Evolutionary conservation across 176 grass and related monocot genomes (phyloP), one percentile per base, ranked within the genome.

Genomic region (Bromus sterilis): DNA sequence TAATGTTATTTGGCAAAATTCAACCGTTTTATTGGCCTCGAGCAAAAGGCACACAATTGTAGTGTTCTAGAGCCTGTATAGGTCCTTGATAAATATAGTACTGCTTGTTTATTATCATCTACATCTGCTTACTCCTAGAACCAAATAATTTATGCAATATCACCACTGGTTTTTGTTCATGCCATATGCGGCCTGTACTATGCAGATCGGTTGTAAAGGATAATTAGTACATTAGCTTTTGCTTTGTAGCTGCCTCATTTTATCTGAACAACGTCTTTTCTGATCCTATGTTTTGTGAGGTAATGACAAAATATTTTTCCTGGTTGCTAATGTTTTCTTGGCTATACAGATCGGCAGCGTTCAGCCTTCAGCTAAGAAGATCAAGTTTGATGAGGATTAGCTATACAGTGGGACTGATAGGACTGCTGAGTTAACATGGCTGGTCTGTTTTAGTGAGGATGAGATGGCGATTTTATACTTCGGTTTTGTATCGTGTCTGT

Each of bases 341-440:
- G 29, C 44, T 66, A 15, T 34, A 24, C 85, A 91, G 89, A 26
- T 87, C 0, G 85, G 89, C 64, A 59, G 24, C 49, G 58, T 91
- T 84, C 85, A 87, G 5, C 81, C 77, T 39, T 49, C 78, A 40
- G 62, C 89, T 14, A 87, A 91, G 72, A 91, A 70, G 58, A 87
- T 91, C 64, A 91, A 91, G 72, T 91, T 91, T 40, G 81, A 80
- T 30, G 81, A 87, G 71, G 77, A 81, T 55, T 87, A 87, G 56
- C 41, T 82, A 48, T 25, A 31, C 16, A 6, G 29, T 57, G 11
- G 42, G 48, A 24, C 57, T 62, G 44, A 58, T 2, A 11, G 44
- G 37, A 49, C 33, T 3, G 42, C 73, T 11, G 39, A 74, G 26
- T 46, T 43, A 46, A 31, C 20, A 37, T 67, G 60, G 14, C 25